phyloP scores from a whole-genome alignment of 2,329 filamentous ascomycete genomes.

The Cladosporium phlei region DNA sequence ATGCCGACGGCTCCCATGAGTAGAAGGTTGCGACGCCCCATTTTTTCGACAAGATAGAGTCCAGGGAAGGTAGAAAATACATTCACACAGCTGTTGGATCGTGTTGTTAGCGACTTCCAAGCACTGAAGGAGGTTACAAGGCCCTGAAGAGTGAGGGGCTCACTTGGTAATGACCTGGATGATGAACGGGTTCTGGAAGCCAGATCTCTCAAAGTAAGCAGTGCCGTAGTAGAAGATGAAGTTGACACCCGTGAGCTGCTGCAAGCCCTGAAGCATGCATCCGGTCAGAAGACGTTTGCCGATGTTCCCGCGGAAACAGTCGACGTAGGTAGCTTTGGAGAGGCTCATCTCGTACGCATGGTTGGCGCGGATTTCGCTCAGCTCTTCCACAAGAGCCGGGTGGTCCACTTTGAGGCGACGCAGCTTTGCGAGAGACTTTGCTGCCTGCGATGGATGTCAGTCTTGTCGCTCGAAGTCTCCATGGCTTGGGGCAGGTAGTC shows the following conservation, averaged over 20 bases:
- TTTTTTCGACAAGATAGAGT: conserved; percentile 42
- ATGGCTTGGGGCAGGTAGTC: too few species aligned
- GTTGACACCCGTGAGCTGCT: conserved; percentile 66
- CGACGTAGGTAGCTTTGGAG: conserved; percentile 61
- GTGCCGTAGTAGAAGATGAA: conserved; percentile 63
- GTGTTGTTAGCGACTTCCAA: conserved; percentile 65
- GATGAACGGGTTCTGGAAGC: conserved; percentile 36
- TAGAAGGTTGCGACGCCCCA: conserved; percentile 48
- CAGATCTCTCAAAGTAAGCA: conserved; percentile 54
- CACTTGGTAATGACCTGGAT: conserved; percentile 62
- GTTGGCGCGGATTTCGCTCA: conserved; percentile 80
- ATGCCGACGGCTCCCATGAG: conserved; percentile 60
- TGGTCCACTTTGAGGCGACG: conserved; percentile 69
- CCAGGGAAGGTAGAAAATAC: conserved; percentile 69
- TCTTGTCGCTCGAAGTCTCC: too few species aligned
- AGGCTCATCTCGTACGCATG: conserved; percentile 65
- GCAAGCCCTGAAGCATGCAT: conserved; percentile 45
- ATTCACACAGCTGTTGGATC: conserved; percentile 80
- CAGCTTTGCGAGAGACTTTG: conserved; percentile 57
- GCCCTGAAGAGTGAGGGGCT: too few species aligned
- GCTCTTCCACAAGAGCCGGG: conserved; percentile 46
- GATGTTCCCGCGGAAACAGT: conserved; percentile 53
- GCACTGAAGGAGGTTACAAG: background rate
- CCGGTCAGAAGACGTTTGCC: conserved; percentile 46
- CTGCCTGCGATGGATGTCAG: conserved; percentile 49